Evolutionary conservation across 441 rosid species (phyloP).

Genomic region (Erodium chrysanthum): DNA sequence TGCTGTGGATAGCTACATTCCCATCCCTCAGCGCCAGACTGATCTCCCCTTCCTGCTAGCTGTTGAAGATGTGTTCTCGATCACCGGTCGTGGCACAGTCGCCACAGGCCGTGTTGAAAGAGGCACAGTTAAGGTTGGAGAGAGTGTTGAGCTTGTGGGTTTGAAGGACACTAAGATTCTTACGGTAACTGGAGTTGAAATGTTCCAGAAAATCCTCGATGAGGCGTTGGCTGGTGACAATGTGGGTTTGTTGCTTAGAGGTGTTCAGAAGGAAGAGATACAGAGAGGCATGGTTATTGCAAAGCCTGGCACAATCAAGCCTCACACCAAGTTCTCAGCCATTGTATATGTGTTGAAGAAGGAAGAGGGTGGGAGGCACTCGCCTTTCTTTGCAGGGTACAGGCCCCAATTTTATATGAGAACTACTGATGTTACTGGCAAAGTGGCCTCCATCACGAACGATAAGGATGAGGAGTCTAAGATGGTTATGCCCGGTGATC

Average conservation of each 20-base stretch:
- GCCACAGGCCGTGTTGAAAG: slow-evolving; percentile 92
- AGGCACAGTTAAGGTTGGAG: slow-evolving; percentile 65
- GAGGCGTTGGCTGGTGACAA: slow-evolving; percentile 91
- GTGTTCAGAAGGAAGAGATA: slow-evolving; percentile 69
- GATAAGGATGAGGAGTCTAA: slow-evolving; percentile 91
- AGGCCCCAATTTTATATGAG: slow-evolving; percentile 95
- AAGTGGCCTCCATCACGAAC: slow-evolving; percentile 62
- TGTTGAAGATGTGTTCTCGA: slow-evolving; percentile 84
- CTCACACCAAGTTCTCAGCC: slow-evolving; percentile 58
- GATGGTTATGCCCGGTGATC: slow-evolving; percentile 97
- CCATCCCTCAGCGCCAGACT: slow-evolving; percentile 74
- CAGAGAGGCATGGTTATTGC: slow-evolving; percentile 90
- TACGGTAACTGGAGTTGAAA: slow-evolving; percentile 79
- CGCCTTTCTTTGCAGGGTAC: slow-evolving; percentile 76
- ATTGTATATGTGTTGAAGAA: slow-evolving; percentile 86
- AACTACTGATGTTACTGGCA: slow-evolving; percentile 86
- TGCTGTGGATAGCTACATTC: slow-evolving; percentile 78
- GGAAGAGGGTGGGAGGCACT: slow-evolving; percentile 87
- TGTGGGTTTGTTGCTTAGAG: slow-evolving; percentile 81
- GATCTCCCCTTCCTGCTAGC: slow-evolving; percentile 90
- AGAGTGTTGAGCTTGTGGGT: slow-evolving; percentile 73
- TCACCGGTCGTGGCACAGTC: slow-evolving; percentile 93
- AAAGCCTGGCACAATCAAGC: slow-evolving; percentile 71
- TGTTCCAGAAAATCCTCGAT: slow-evolving; percentile 84
- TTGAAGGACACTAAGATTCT: slow-evolving; percentile 61